These are phyloP conservation scores for Leishmania tarentolae DNA, from an alignment of 208 protist genomes.

Conservation along the genomic window DNA sequence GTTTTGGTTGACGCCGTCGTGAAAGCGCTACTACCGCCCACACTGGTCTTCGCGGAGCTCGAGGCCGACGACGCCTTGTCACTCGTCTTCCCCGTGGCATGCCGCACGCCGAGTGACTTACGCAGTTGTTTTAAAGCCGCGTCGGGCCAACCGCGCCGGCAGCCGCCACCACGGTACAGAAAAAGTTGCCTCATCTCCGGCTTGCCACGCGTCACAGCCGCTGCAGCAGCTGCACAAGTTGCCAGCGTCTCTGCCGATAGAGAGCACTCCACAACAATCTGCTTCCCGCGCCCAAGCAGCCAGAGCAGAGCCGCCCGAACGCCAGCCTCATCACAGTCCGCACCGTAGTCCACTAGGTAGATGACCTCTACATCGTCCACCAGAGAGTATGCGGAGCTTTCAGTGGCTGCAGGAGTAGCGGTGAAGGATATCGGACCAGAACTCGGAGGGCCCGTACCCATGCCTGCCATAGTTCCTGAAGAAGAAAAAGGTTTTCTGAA, in stretches of 20 bases:
- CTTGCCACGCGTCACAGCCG: conserved; percentile 12
- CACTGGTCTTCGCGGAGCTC: neutral
- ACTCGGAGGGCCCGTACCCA: conserved; percentile 2
- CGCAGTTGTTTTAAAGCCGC: conserved; percentile 30
- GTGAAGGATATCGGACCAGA: neutral
- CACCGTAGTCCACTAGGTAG: conserved; percentile 10
- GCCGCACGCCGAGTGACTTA: conserved; percentile 16
- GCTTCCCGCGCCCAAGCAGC: conserved; percentile 30
- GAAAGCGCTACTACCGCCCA: conserved; percentile 1
- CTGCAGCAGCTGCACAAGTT: conserved; percentile 21
- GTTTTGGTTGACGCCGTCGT: neutral
- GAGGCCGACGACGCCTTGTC: neutral
- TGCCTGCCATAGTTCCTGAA: neutral
- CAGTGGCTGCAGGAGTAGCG: neutral
- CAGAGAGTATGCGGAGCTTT: neutral
- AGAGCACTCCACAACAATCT: conserved; percentile 28
- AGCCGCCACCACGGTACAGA: conserved; percentile 29
- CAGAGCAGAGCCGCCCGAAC: conserved; percentile 22
- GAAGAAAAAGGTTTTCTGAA: neutral
- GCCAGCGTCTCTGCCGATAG: conserved; percentile 22
- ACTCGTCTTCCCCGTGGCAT: neutral
- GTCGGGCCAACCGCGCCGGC: conserved; percentile 23
- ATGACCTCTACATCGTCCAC: conserved; percentile 29
- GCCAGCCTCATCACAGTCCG: conserved; percentile 8
- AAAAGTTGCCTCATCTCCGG: conserved; percentile 25